Conservation (phyloP, 2,329 filamentous ascomycete genomes). For the Ophiocordyceps polyrhachis-furcata region DNA sequence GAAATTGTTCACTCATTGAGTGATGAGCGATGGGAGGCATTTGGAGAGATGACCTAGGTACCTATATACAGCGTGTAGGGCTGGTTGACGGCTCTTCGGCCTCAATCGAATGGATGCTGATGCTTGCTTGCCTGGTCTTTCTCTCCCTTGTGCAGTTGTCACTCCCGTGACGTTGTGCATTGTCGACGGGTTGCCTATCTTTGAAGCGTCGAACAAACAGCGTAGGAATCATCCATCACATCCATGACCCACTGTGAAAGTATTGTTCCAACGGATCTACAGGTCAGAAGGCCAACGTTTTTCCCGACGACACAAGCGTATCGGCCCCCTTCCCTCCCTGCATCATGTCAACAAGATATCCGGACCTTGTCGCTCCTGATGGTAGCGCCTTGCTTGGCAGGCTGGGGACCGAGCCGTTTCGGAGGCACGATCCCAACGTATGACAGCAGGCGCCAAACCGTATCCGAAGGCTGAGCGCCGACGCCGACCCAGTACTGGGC, state of each 20-base stretch:
- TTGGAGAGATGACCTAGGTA: neutral
- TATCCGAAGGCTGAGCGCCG: constrained; percentile 82
- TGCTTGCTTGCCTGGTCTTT: neutral
- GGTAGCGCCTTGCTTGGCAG: neutral
- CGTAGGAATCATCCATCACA: no score
- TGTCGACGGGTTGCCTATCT: neutral
- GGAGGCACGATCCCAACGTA: constrained; percentile 42
- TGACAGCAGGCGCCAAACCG: constrained; percentile 67
- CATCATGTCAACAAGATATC: neutral
- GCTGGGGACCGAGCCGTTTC: constrained; percentile 15
- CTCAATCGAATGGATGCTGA: neutral
- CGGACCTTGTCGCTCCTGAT: neutral
- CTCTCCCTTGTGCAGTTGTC: neutral
- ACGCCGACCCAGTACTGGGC: constrained; percentile 95
- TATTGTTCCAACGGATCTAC: no score
- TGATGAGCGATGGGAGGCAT: neutral
- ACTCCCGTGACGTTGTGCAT: neutral
- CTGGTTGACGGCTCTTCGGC: neutral
- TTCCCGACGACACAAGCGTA: neutral
- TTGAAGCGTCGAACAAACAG: no score
- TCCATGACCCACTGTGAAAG: no score
- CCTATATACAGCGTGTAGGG: neutral
- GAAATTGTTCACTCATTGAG: neutral
- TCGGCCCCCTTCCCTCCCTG: neutral
- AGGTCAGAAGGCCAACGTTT: no score